phyloP scores from a whole-genome alignment of 257 asterid genomes.

The Dorcoceras hygrometricum region DNA sequence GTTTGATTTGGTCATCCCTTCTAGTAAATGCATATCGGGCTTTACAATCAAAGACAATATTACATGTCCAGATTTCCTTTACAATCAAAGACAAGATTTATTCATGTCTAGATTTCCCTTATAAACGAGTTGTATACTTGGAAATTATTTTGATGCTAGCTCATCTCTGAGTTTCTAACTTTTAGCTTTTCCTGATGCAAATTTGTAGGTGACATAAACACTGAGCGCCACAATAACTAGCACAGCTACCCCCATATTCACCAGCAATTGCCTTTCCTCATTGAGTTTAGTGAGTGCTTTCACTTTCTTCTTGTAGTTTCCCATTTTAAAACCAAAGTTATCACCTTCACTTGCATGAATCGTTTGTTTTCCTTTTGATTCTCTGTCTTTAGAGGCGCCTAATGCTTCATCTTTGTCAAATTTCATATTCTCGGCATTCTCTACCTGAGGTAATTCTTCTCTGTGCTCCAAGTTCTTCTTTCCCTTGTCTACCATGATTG shows the following conservation, averaged over 20 bases:
- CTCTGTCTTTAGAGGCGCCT: constrained; percentile 15
- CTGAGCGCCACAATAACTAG: constrained; percentile 60
- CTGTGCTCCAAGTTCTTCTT: constrained; percentile 11
- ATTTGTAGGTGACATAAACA: constrained; percentile 46
- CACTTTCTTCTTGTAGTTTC: constrained; percentile 35
- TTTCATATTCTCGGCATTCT: constrained; percentile 14
- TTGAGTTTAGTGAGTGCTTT: constrained; percentile 36
- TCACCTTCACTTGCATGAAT: constrained; percentile 16
- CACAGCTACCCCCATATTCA: constrained; percentile 64
- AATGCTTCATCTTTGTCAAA: constrained; percentile 15
- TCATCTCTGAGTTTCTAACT: constrained; percentile 11
- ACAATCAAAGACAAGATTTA: neutral
- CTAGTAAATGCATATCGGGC: neutral
- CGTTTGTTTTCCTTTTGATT: constrained; percentile 17
- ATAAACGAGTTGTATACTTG: neutral
- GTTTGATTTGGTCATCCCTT: too few species aligned
- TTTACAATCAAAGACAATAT: neutral
- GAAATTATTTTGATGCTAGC: neutral
- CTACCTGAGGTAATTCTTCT: constrained; percentile 27
- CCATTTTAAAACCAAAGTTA: constrained; percentile 14
- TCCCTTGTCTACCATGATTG: constrained; percentile 21
- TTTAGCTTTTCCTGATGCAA: constrained; percentile 29
- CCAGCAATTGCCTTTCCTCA: constrained; percentile 62
- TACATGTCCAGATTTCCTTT: neutral
- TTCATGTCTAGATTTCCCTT: neutral